Percentiles rank a stretch among this genome's conserved stretches.
Conservation (phyloP, 73 alveolate genomes). For the Uronychia setigera region DNA sequence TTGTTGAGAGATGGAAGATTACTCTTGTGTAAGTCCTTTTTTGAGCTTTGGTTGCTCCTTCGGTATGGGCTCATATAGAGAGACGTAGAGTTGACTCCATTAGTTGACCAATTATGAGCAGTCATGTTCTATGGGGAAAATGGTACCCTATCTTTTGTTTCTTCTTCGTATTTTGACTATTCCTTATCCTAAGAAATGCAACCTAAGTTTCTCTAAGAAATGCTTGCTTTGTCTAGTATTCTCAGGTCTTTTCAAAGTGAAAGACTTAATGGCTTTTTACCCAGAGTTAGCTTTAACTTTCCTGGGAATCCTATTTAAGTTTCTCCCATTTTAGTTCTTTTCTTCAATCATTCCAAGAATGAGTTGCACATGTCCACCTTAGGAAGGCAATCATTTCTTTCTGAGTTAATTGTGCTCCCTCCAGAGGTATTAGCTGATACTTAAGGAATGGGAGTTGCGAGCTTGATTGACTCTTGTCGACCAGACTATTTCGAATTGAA, state of each 20-base stretch:
- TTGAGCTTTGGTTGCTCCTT: background rate
- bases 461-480: no score
- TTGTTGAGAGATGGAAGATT: background rate
- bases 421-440: no score
- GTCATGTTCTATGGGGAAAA: background rate
- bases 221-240: background rate
- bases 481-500: no score
- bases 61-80: background rate
- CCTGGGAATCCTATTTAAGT: background rate
- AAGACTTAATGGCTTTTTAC: background rate
- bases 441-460: no score
- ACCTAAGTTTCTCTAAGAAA: no score
- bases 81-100: background rate
- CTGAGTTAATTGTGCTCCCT: slow-evolving; percentile 2
- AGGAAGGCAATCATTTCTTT: background rate
- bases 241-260: background rate
- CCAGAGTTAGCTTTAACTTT: background rate
- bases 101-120: background rate
- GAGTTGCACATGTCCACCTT: background rate
- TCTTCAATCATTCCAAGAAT: background rate
- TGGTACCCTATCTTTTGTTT: no score
- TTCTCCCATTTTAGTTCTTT: background rate
- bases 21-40: background rate
- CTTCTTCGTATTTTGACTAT: no score
- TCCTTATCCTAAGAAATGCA: no score